Base-by-base conservation (phyloP, 768 basidiomycete species). In the Agaricus subrufescens region DNA sequence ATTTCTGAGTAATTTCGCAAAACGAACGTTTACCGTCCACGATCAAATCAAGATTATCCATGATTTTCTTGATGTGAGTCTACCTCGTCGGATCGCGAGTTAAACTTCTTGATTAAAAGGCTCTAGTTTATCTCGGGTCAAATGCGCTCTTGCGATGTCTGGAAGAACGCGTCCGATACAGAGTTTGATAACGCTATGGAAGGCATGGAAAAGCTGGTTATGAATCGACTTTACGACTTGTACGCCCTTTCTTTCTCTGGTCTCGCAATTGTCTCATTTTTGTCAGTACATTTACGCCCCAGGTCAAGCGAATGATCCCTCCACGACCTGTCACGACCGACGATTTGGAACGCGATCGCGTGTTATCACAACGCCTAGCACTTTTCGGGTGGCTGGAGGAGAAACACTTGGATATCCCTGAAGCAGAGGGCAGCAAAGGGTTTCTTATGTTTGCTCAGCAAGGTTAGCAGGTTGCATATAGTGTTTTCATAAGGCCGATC, bases 151-250 rank as follows among this genome's bases (percentile, higher is more conserved):
- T 79, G 80, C 29, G 93, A 94, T 23, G 74, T 89, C 0, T 98
- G 94, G 95, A 83, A 83, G 65, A 84, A 84, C 57, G 81, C 81
- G 1, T 78, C 85, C 2, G 86, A 92, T 23, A 72, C 75, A 5
- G 94, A 98, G 69, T 98, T 99, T 61, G 97, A 98, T 52, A 95
- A 96, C 63, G 93, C 94, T 0, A 83, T 94, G 76, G 97, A 99
- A 71, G 95, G 94, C 50, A 98, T 98, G 93, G 97, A 99, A 78
- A 99, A 99, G 70, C 81, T 99, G 6, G 97, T 99, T 62, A 98
- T 99, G 97, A 99, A 98, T 64, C 78, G 94, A 50, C 73, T 98
- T 51, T 98, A 97, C 69, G 92, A 94, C 63, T 93, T 91, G 95
- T 98, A 59, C 66, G 89, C 83, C 49, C 25, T 23, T 46, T 45